Conservation (phyloP, 2,329 filamentous ascomycete species). For the Fusarium tanahbumbuense region DNA sequence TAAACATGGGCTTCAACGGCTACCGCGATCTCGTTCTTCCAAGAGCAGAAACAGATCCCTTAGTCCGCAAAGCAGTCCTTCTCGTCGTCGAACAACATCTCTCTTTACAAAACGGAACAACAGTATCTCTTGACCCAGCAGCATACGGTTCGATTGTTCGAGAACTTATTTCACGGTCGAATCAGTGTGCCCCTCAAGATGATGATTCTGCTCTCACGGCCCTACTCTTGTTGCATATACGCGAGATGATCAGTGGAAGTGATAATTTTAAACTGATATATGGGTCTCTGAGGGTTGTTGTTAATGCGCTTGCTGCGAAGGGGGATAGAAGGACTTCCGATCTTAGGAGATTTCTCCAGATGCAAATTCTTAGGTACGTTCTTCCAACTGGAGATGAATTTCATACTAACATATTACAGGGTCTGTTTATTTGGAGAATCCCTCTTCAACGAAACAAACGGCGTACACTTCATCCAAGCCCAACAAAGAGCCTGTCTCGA, state of each 20-base stretch:
- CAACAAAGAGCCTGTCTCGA: constrained; percentile 36
- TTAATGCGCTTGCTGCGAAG: constrained; percentile 25
- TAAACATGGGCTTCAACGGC: constrained; percentile 42
- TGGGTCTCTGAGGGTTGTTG: constrained; percentile 30
- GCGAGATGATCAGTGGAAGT: constrained; percentile 42
- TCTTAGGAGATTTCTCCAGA: constrained; percentile 35
- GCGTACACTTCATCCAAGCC: constrained; percentile 37
- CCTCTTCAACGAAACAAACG: constrained; percentile 37
- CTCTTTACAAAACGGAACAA: constrained; percentile 24
- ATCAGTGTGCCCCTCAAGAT: constrained; percentile 36
- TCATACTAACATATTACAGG: not conserved
- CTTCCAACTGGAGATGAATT: accelerated
- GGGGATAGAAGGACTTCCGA: constrained; percentile 13
- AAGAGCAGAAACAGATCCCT: constrained; percentile 35
- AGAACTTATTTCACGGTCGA: constrained; percentile 32
- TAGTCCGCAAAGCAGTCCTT: constrained; percentile 37
- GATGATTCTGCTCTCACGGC: constrained; percentile 41
- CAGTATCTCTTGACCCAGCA: constrained; percentile 15
- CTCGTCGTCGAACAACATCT: constrained; percentile 39
- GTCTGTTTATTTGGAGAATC: constrained; percentile 40
- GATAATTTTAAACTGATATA: constrained; percentile 41
- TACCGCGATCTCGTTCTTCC: constrained; percentile 38
- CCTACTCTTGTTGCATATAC: constrained; percentile 32
- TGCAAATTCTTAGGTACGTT: constrained; percentile 35
- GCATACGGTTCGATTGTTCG: constrained; percentile 29